Percentiles rank a stretch among this genome's conserved stretches.
Evolutionary conservation across 1,139 yeast species (phyloP).

Genomic region (Candida anutae): DNA sequence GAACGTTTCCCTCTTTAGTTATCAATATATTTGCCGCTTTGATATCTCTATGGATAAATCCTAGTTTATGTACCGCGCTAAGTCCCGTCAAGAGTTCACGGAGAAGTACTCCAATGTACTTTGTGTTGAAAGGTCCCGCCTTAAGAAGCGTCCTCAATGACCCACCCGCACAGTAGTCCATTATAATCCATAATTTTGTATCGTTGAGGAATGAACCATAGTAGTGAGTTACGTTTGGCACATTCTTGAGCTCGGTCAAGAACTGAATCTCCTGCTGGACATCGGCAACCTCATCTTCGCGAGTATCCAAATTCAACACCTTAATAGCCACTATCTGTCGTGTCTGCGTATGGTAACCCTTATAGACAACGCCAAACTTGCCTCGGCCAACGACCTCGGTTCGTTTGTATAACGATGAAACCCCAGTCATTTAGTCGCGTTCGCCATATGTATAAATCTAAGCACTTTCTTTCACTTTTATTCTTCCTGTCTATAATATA

Average conservation of each 20-base stretch:
- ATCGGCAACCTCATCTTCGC: constrained; percentile 89
- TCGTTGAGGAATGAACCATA: constrained; percentile 84
- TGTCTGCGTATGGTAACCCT: constrained; percentile 59
- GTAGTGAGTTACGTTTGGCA: constrained; percentile 88
- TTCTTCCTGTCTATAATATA: no score
- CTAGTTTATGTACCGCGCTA: constrained; percentile 75
- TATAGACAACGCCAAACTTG: constrained; percentile 93
- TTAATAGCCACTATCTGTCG: constrained; percentile 87
- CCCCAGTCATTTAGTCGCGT: background rate
- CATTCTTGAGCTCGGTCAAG: constrained; percentile 69
- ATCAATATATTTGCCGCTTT: constrained; percentile 93
- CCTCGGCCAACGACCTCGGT: constrained; percentile 94
- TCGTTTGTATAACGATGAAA: constrained; percentile 44
- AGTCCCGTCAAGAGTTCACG: constrained; percentile 77
- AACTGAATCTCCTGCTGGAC: constrained; percentile 92
- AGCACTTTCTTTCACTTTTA: no score
- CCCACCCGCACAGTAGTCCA: constrained; percentile 98
- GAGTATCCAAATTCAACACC: constrained; percentile 85
- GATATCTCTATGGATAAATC: constrained; percentile 91
- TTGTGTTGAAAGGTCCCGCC: constrained; percentile 86
- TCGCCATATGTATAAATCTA: no score
- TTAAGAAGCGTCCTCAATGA: constrained; percentile 79
- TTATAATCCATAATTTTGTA: constrained; percentile 90
- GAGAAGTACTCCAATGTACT: constrained; percentile 69
- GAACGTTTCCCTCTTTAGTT: constrained; percentile 82